phyloP scores from a whole-genome alignment of 129 eudicot species.

The sunflower (Helianthus annuus) region HanXRQr2.0-SUNRISE NC_035449.2:44947213-44947712 shows the following conservation, averaged over 20 bases:
- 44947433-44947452: background rate
- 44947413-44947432: background rate
- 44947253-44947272: no score
- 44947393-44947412: background rate
- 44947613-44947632: no score
- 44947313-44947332: no score
- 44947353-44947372: background rate
- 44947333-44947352: background rate
- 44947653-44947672: no score
- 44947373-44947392: background rate
- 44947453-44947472: background rate
- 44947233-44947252: no score
- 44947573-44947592: background rate
- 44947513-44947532: background rate
- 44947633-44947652: background rate
- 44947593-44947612: background rate
- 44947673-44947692: no score
- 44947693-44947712: no score
- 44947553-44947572: background rate
- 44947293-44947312: background rate
- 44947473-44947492: background rate
- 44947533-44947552: background rate
- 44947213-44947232: no score
- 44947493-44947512: background rate
- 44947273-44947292: background rate